Percentiles rank a stretch among this genome's conserved stretches.
Evolutionary conservation across 176 grass and related monocot species (phyloP).

Genomic region (Sorghum bicolor): Sorghum_bicolor_NCBIv3 NC_012878.2:50179501-50180000

Average conservation of each 20-base stretch:
- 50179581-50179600: neutral
- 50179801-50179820: neutral
- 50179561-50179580: neutral
- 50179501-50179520: neutral
- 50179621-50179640: neutral
- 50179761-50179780: slow-evolving; percentile 39
- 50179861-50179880: slow-evolving; percentile 22
- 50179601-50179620: neutral
- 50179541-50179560: neutral
- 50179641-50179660: neutral
- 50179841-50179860: slow-evolving; percentile 1
- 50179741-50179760: slow-evolving; percentile 7
- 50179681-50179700: neutral
- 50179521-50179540: neutral
- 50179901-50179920: neutral
- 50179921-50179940: neutral
- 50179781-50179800: slow-evolving; percentile 30
- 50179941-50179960: slow-evolving; percentile 39
- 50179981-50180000: slow-evolving; percentile 53
- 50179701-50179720: neutral
- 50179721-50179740: neutral
- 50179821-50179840: neutral
- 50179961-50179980: slow-evolving; percentile 47
- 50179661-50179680: too few relatives aligned
- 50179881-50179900: neutral